Conservation (phyloP, 2,329 filamentous ascomycete genomes). For the Monascus ruber region DNA sequence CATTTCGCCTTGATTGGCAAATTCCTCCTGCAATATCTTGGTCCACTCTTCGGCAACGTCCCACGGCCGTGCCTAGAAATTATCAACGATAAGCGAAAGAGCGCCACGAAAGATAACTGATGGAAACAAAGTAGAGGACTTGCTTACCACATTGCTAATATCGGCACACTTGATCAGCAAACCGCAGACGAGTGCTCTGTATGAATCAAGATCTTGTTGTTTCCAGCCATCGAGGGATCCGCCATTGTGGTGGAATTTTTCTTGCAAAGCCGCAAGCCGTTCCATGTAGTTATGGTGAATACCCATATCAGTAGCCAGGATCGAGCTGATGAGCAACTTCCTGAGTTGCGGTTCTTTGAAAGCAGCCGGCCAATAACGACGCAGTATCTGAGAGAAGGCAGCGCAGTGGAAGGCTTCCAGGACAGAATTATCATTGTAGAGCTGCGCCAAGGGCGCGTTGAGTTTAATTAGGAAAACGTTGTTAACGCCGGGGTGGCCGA, state of each 20-base stretch:
- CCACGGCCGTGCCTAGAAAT: conserved; percentile 64
- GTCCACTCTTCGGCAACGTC: conserved; percentile 81
- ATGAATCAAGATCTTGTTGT: conserved; percentile 60
- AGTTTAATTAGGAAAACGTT: conserved; percentile 90
- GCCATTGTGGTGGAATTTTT: conserved; percentile 58
- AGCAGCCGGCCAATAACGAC: conserved; percentile 77
- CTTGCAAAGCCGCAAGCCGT: conserved; percentile 67
- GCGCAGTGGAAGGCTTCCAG: conserved; percentile 96
- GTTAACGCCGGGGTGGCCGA: conserved; percentile 94
- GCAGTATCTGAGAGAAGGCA: conserved; percentile 89
- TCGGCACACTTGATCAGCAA: conserved; percentile 96
- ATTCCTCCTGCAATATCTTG: conserved; percentile 86
- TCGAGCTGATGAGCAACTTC: conserved; percentile 91
- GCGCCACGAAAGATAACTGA: neutral
- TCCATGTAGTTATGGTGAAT: conserved; percentile 96
- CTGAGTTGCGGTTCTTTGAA: conserved; percentile 72
- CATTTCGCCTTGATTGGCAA: conserved; percentile 85
- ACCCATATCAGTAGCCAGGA: conserved; percentile 94
- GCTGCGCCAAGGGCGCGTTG: conserved; percentile 82
- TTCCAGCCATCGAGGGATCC: conserved; percentile 61
- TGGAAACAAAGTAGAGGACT: neutral
- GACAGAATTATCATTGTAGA: conserved; percentile 95
- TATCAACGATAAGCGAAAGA: conserved; percentile 1
- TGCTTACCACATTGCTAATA: conserved; percentile 90
- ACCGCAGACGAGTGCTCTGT: conserved; percentile 73